Evolutionary conservation across 129 eudicot species (phyloP).

Genomic region (Centella asiatica): DNA sequence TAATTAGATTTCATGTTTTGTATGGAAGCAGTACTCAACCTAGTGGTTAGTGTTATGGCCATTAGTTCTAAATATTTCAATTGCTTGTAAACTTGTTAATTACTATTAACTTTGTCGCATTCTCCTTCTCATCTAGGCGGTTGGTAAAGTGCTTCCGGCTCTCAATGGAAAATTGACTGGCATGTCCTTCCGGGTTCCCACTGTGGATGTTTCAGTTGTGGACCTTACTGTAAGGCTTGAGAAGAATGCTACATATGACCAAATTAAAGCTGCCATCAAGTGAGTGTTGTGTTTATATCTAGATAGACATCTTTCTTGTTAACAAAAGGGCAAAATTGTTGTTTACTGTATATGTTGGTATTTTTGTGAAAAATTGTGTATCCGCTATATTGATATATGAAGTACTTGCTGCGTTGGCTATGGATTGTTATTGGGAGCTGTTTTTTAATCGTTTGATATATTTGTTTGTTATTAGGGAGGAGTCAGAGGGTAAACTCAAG

Average conservation of each 20-base stretch:
- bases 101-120: neutral
- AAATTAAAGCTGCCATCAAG: conserved; percentile 21
- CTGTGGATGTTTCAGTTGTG: conserved; percentile 34
- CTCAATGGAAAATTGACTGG: conserved; percentile 55
- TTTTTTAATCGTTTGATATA: neutral
- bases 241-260: conserved; percentile 20
- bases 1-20: too few relatives aligned
- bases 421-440: neutral
- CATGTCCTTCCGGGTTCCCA: conserved; percentile 35
- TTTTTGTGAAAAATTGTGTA: too few relatives aligned
- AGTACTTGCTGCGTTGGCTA: neutral
- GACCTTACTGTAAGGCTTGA: conserved; percentile 34
- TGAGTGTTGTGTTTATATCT: neutral
- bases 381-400: neutral
- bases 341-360: neutral
- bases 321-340: neutral
- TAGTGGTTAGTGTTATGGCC: neutral
- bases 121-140: conserved; percentile 28
- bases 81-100: neutral
- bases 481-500: conserved; percentile 28
- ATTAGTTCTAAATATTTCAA: neutral
- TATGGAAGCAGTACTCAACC: too few relatives aligned
- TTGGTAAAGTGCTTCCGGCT: conserved; percentile 48
- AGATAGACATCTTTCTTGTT: neutral
- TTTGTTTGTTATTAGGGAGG: conserved; percentile 19